Base-by-base conservation (phyloP, 2,329 filamentous ascomycete genomes). In the Geosmithia putterillii region DNA sequence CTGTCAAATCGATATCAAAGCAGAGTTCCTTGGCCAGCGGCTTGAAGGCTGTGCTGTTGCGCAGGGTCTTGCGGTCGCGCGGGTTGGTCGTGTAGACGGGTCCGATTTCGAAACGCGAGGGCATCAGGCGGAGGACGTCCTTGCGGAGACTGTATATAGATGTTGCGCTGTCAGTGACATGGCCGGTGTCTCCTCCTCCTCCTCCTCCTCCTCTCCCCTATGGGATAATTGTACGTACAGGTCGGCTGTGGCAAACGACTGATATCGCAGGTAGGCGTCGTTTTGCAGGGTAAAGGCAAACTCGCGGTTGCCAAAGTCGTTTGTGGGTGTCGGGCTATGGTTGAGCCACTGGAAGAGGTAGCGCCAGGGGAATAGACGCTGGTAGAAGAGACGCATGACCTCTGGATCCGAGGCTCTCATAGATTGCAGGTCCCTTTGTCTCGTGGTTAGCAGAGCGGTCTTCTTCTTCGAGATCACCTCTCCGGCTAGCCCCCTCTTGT, bases 1-100 rank as follows among this genome's bases (percentile, higher is more conserved):
- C 92, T 44, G 92, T 96, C 76, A 98, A 76, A 75, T 98, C 92
- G 55, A 98, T 96, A 82, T 98, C 92, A 62, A 98, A 96, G 54
- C 95, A 95, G 35, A 98, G 69, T 61, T 98, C 92, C 61, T 98
- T 98, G 44, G 85, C 76, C 25, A 95, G 62, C 0, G 92, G 90
- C 49, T 82, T 83, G 66, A 98, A 95, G 8, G 86, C 79, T 40
- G 79, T 78, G 32, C 81, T 76, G 61, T 88, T 90, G 43, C 83
- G 79, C 28, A 96, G 64, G 0, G 82, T 82, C 66, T 96, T 98
- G 55, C 90, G 81, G 54, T 98, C 92, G 53, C 88, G 83, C 1
- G 92, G 92, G 59, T 96, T 95, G 40, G 88, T 84, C 42, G 76
- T 87, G 66, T 98, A 98, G 41, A 95, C 84, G n/a, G 92, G 92